phyloP scores from a whole-genome alignment of 2,329 filamentous ascomycete species.

The Aspergillus pseudoviridinutans region DNA sequence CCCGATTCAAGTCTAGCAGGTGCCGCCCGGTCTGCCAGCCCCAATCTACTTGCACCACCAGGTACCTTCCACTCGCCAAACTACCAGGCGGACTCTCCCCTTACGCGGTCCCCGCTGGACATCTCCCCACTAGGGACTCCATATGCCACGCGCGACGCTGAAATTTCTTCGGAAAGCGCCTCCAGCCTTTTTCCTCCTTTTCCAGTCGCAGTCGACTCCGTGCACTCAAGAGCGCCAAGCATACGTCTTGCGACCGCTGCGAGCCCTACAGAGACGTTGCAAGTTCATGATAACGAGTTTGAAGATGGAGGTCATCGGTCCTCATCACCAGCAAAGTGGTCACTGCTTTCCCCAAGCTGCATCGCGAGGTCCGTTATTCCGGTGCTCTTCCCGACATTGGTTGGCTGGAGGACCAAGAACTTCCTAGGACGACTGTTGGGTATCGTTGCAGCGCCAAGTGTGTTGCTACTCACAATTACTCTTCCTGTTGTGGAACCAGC shows the following conservation, averaged over 20 bases:
- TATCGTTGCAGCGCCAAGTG: slow-evolving; percentile 78
- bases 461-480: slow-evolving; percentile 85
- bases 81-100: slow-evolving; percentile 25
- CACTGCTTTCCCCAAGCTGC: slow-evolving; percentile 73
- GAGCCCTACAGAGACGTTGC: slow-evolving; percentile 32
- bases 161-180: slow-evolving; percentile 30
- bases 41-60: slow-evolving; percentile 43
- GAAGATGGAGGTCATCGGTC: slow-evolving; percentile 39
- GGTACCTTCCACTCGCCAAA: slow-evolving; percentile 37
- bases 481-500: slow-evolving; percentile 81
- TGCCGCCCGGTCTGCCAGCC: slow-evolving; percentile 24
- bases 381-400: slow-evolving; percentile 83
- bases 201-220: slow-evolving; percentile 53
- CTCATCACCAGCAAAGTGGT: slow-evolving; percentile 60
- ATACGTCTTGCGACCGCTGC: slow-evolving; percentile 51
- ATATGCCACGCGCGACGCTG: slow-evolving; percentile 8
- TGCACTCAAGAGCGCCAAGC: slow-evolving; percentile 50
- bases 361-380: slow-evolving; percentile 66
- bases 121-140: slow-evolving; percentile 29
- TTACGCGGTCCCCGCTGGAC: slow-evolving; percentile 21
- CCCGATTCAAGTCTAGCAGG: slow-evolving; percentile 30
- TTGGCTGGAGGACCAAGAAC: slow-evolving; percentile 75
- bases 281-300: slow-evolving; percentile 29
- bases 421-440: slow-evolving; percentile 80
- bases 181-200: slow-evolving; percentile 66